Base-by-base conservation (phyloP, 2,329 filamentous ascomycete genomes). In the Fusarium brachygibbosum region DNA sequence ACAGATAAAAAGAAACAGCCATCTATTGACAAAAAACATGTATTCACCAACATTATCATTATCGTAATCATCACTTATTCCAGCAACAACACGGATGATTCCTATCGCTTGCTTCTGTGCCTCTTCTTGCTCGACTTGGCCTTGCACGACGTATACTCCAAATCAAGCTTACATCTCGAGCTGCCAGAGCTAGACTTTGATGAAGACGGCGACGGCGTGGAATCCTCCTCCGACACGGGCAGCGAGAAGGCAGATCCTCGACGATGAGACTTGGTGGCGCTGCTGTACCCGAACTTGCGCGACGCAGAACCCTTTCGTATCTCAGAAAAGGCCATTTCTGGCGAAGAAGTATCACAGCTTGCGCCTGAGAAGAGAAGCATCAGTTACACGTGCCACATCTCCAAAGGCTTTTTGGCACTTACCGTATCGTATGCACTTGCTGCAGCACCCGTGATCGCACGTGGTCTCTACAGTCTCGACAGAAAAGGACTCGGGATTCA, bases 391-490 rank as follows among this genome's bases (percentile, higher is more conserved):
- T 28, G 21, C 23, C 5, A 31, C 42, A 38, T 11, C 32, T 37
- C 5, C 19, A 28, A 5, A 23, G 42, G 42, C 3, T 10, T 44
- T 49, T 48, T 49, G 19, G 48, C 9, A 44, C 56, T 28, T 69
- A 85, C 84, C 72, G 41, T 81, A 80, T 46, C 79, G 79, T 28
- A 77, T 80, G 66, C 86, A 87, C 28, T 80, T 79, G 54, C 78
- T 79, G 71, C 86, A 88, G 69, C 85, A 87, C 16, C 83, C 84
- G 62, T 88, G 86, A 53, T 85, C 84, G 58, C 86, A 88, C 3
- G 80, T 78, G 28, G 76, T 76, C 55, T 82, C 77, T 46, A 80
- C 74, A 21, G 77, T 73, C 55, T 83, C 81, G 21, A 76, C 68
- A 13, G 74, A 72, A 54, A 73, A 73, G 2, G 76, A 78, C 13